Percentiles rank a stretch among this genome's conserved stretches.
phyloP scores from a whole-genome alignment of 176 grass and related monocot genomes.

The Panicum miliaceum region DNA sequence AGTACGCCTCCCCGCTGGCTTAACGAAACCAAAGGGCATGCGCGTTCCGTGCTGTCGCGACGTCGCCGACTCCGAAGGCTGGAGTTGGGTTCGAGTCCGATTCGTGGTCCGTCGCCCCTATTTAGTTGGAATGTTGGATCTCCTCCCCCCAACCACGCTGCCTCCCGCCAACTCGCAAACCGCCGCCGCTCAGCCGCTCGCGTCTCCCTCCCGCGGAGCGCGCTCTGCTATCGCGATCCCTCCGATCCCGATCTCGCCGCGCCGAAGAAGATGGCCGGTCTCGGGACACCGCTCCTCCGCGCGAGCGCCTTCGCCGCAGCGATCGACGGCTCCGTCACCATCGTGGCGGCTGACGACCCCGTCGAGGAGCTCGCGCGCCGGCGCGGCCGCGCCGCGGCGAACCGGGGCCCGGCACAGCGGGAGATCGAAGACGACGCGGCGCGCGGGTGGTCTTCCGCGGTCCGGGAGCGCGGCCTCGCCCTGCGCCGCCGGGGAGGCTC shows the following conservation, averaged over 20 bases:
- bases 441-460: slow-evolving; percentile 2
- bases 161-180: too few relatives aligned
- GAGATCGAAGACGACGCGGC: not conserved
- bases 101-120: too few relatives aligned
- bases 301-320: not conserved
- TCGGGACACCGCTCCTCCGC: not conserved
- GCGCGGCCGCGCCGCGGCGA: not conserved
- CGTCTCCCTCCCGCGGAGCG: not conserved
- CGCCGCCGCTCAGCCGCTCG: too few relatives aligned
- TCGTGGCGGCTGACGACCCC: not conserved
- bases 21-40: too few relatives aligned
- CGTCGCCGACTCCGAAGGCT: too few relatives aligned
- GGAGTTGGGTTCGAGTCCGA: too few relatives aligned
- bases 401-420: too few relatives aligned
- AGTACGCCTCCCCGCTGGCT: too few relatives aligned
- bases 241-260: not conserved
- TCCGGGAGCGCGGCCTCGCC: not conserved
- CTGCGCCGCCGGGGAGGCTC: not conserved
- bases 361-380: not conserved
- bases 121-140: too few relatives aligned
- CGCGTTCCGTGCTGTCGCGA: too few relatives aligned
- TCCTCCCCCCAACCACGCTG: too few relatives aligned
- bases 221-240: not conserved
- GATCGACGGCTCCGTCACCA: not conserved
- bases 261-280: not conserved